A percentile compares a stretch with the other conserved stretches of the same genome.
phyloP scores from a whole-genome alignment of 2,329 filamentous ascomycete species.

The Leptographium radiaticola region DNA sequence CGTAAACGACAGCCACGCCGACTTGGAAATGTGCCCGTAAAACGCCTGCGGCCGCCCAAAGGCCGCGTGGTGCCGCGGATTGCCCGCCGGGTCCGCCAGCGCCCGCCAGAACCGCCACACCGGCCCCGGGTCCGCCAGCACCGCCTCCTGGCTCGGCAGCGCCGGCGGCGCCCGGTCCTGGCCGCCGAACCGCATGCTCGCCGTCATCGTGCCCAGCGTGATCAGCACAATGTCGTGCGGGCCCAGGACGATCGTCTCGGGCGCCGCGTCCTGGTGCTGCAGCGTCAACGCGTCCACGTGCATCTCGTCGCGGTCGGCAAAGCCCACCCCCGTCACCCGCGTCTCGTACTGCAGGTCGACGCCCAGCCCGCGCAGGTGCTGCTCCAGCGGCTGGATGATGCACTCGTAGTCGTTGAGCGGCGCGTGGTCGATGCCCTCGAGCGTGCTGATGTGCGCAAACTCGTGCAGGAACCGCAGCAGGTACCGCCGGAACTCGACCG shows the following conservation, averaged over 20 bases:
- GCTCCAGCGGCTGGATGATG: conserved; percentile 16
- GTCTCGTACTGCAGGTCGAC: conserved; percentile 15
- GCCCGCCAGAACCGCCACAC: conserved; percentile 25
- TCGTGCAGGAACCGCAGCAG: conserved; percentile 18
- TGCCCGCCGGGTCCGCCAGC: conserved; percentile 15
- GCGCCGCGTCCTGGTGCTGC: not conserved
- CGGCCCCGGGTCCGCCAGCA: conserved; percentile 19
- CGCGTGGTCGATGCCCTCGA: conserved; percentile 16
- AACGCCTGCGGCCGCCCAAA: conserved; percentile 27
- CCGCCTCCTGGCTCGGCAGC: conserved; percentile 11
- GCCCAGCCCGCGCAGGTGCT: conserved; percentile 14
- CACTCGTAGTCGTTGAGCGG: conserved; percentile 18
- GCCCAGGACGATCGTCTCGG: not conserved
- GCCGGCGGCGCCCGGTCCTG: conserved; percentile 16
- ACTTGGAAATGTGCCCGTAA: conserved; percentile 20
- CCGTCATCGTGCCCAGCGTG: conserved; percentile 21
- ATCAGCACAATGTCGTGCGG: conserved; percentile 21
- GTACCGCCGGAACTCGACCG: conserved; percentile 18
- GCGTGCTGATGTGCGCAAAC: conserved; percentile 15
- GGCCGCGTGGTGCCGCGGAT: conserved; percentile 11
- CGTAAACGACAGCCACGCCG: conserved; percentile 24
- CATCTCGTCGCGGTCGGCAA: conserved; percentile 1
- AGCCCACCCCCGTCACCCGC: conserved; percentile 1
- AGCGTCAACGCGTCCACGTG: not conserved
- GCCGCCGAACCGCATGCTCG: conserved; percentile 17